Base-by-base conservation (phyloP, 1,284 basidiomycete species). In the Sanguinoderma infundibulare region DNA sequence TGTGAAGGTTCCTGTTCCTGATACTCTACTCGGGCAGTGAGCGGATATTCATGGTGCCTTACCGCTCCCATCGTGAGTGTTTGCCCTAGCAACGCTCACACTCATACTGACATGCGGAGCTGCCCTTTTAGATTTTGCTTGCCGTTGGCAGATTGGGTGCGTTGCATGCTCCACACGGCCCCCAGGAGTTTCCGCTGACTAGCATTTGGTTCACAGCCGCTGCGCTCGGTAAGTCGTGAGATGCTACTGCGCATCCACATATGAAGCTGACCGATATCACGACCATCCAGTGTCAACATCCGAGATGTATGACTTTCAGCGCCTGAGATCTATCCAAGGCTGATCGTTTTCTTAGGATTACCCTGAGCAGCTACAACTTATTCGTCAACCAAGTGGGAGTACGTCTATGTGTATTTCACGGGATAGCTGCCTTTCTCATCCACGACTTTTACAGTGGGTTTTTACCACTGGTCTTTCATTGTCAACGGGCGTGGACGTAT, bases 381-480 rank as follows among this genome's bases (percentile, higher is more conserved):
- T 73, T 54, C 54, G 67, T 67, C n/a, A 49, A 62, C 22, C 51
- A 63, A 49, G 68, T 64, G 32, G 68, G 64, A 32, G 71, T 71
- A 9, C 40, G 54, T 55, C 14, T 26, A 15, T n/a, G 42, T 34
- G 22, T n/a, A 65, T 63, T 12, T 24, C 4, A 3, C n/a, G n/a
- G n/a, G n/a, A n/a, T n/a, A n/a, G 6, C 12, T 47, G 5, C 2
- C 24, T 34, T 20, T 53, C 62, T 63, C 14, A 60, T 55, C 40
- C 14, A 24, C 22, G 39, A 12, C n/a, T 17, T 14, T 24, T 22
- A 9, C 57, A 85, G 83, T 87, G 84, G 84, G 73, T 85, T 32
- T 87, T 87, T 66, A 87, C 85, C 0, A 69, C 78, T 3, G 85
- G 85, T 36, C 73, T 87, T 1, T 79, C 81, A 0, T 71, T 85